Evolutionary conservation across 148 eudicot species (phyloP).

Genomic region (Rhododendron mucronatum): DNA sequence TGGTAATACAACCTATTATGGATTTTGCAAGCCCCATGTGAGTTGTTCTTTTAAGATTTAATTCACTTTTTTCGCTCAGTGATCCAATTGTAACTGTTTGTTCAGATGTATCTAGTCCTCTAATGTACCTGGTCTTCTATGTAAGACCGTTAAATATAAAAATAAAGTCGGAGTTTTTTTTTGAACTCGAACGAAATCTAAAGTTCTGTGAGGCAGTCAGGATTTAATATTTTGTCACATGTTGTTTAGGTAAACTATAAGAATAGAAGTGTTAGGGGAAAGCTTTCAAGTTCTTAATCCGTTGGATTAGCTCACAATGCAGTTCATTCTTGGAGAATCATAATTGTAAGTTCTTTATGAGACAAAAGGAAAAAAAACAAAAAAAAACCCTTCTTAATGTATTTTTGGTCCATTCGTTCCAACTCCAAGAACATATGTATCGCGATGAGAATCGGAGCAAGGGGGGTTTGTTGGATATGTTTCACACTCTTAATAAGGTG

Average conservation of each 20-base stretch:
- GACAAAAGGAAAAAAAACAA: neutral
- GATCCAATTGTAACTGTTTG: neutral
- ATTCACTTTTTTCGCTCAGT: neutral
- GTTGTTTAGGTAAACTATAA: neutral
- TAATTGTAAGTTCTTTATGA: neutral
- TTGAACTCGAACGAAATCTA: neutral
- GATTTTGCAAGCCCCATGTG: constrained; percentile 85
- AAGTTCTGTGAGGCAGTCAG: neutral
- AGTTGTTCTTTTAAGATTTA: constrained; percentile 44
- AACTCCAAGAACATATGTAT: neutral
- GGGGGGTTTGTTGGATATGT: neutral
- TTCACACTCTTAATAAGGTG: neutral
- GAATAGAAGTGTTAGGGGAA: neutral
- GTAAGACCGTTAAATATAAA: neutral
- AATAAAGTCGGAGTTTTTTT: neutral
- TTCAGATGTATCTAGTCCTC: neutral
- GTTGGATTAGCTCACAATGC: neutral
- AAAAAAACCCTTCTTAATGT: neutral
- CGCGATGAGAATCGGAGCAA: neutral
- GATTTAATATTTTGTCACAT: neutral
- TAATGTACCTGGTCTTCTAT: neutral
- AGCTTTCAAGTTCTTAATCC: neutral
- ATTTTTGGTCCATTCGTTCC: neutral
- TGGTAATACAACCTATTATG: constrained; percentile 84
- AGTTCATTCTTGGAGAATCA: neutral